These are phyloP conservation scores for Fonsecaea pugnacius DNA, from an alignment of 2,329 filamentous ascomycete species.

Conservation along the genomic window DNA sequence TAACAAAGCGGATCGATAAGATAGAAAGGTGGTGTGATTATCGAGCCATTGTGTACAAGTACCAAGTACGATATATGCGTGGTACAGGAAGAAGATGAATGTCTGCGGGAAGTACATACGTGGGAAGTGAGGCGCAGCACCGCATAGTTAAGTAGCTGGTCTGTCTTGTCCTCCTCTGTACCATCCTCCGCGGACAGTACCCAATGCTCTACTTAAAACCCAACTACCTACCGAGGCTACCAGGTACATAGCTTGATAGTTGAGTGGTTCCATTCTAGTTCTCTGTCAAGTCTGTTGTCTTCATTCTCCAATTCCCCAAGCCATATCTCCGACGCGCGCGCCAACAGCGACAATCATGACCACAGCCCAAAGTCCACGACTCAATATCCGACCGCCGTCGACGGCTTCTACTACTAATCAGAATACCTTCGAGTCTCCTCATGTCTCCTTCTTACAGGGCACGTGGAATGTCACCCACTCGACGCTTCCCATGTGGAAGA, in stretches of 20 bases:
- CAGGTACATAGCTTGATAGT: no score
- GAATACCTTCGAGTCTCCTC: constrained; percentile 45
- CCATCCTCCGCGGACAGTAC: background rate
- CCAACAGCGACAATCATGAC: constrained; percentile 8
- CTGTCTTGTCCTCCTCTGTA: background rate
- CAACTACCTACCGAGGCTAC: no score
- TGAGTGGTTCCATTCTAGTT: no score
- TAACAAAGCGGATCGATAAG: background rate
- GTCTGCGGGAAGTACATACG: background rate
- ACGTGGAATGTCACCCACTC: constrained; percentile 78
- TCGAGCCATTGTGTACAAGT: background rate
- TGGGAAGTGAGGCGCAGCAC: background rate
- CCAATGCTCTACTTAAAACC: no score
- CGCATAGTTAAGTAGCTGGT: background rate
- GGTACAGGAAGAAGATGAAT: background rate
- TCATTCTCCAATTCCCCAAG: background rate
- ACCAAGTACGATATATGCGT: background rate
- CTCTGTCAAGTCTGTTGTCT: background rate
- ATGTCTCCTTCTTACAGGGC: constrained; percentile 64
- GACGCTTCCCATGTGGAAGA: constrained; percentile 78
- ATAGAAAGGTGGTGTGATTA: background rate
- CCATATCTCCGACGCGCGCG: background rate
- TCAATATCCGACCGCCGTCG: constrained; percentile 53
- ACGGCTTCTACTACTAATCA: constrained; percentile 23
- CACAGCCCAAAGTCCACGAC: constrained; percentile 1